These are phyloP conservation scores for Saccharomycopsis selenospora DNA, from an alignment of 805 yeast species.

Conservation along the genomic window DNA sequence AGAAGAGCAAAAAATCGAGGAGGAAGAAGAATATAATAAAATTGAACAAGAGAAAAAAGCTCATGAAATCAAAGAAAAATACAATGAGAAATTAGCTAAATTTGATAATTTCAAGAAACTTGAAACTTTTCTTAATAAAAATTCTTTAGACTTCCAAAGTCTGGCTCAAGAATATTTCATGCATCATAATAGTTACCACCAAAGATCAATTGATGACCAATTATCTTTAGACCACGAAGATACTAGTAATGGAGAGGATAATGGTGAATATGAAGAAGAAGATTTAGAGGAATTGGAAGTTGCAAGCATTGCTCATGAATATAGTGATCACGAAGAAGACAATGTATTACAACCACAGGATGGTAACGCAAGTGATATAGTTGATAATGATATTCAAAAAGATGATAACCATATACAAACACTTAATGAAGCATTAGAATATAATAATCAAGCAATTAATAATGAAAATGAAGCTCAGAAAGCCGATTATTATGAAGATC, in stretches of 20 bases:
- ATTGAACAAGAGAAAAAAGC: slow-evolving; percentile 28
- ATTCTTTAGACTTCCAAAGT: neutral
- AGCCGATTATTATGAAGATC: neutral
- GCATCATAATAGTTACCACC: neutral
- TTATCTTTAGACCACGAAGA: neutral
- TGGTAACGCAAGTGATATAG: too few species aligned
- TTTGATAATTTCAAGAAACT: slow-evolving; percentile 11
- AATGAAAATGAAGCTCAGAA: neutral
- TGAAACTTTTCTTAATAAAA: slow-evolving; percentile 4
- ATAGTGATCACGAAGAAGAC: neutral
- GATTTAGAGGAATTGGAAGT: neutral
- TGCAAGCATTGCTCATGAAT: neutral
- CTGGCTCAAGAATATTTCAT: neutral
- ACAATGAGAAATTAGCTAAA: slow-evolving; percentile 6
- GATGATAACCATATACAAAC: too few species aligned
- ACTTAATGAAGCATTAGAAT: too few species aligned
- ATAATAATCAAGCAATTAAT: too few species aligned
- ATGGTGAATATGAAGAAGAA: neutral
- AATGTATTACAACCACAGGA: too few species aligned
- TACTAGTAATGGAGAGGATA: neutral
- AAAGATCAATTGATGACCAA: neutral
- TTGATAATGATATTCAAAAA: too few species aligned
- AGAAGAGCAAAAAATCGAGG: slow-evolving; percentile 30
- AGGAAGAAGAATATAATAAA: slow-evolving; percentile 31
- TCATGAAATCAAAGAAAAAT: slow-evolving; percentile 23